phyloP scores from a whole-genome alignment of 2,329 filamentous ascomycete genomes.

The Fusarium humuli region DNA sequence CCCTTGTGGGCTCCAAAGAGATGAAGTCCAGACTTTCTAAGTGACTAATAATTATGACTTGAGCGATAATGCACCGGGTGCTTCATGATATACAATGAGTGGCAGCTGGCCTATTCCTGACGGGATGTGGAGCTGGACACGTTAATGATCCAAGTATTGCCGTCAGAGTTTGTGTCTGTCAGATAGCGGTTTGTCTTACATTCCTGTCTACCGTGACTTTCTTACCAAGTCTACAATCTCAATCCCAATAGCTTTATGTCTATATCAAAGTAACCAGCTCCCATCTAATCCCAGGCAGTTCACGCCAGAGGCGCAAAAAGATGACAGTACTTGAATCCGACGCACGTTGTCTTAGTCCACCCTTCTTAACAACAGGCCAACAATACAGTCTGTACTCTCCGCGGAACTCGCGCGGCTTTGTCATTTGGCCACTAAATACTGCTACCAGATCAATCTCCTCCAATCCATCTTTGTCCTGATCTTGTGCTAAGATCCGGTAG shows the following conservation, averaged over 20 bases:
- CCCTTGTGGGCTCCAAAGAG: too few relatives aligned
- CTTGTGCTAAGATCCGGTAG: background rate
- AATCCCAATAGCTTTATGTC: too few relatives aligned
- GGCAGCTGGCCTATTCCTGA: too few relatives aligned
- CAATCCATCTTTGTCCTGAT: background rate
- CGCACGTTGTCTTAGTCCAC: background rate
- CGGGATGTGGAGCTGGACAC: too few relatives aligned
- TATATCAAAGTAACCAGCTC: background rate
- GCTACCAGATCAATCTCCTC: background rate
- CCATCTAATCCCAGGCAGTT: background rate
- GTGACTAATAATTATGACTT: too few relatives aligned
- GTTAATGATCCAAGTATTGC: too few relatives aligned
- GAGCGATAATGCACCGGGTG: too few relatives aligned
- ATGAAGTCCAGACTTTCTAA: too few relatives aligned
- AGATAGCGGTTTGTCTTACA: too few relatives aligned
- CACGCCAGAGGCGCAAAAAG: background rate
- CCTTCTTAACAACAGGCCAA: background rate
- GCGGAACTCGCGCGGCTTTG: background rate
- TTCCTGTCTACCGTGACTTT: accelerated
- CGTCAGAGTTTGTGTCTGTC: too few relatives aligned
- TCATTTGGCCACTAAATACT: background rate
- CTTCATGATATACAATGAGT: too few relatives aligned
- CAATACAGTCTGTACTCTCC: background rate
- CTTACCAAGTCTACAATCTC: too few relatives aligned
- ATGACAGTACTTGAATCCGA: background rate